A percentile compares a stretch with the other conserved stretches of the same genome.
Evolutionary conservation across 768 basidiomycete species (phyloP).

Genomic region (Lactarius vividus): DNA sequence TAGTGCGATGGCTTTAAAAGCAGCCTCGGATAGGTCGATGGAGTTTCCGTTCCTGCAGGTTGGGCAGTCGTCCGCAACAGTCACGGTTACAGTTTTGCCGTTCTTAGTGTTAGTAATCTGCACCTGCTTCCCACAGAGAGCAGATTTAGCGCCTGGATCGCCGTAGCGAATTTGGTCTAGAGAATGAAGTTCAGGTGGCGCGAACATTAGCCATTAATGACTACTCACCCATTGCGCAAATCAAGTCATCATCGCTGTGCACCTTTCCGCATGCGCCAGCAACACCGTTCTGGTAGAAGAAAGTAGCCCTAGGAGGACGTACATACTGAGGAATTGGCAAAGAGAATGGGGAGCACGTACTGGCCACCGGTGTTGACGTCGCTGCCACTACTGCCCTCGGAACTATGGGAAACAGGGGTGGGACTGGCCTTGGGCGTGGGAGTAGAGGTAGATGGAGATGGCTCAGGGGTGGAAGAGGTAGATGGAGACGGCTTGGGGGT

Average conservation of each 20-base stretch:
- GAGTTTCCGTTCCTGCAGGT: constrained; percentile 51
- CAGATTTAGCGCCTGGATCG: constrained; percentile 43
- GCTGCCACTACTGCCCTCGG: constrained; percentile 13
- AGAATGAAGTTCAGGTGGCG: neutral
- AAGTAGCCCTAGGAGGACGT: constrained; percentile 39
- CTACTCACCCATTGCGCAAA: constrained; percentile 61
- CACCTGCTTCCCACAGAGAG: constrained; percentile 65
- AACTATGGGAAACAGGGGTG: no score
- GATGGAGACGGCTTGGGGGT: constrained; percentile 5
- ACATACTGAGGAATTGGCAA: neutral
- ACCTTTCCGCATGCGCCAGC: constrained; percentile 76
- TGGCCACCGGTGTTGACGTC: constrained; percentile 9
- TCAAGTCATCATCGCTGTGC: constrained; percentile 52
- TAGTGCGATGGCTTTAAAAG: constrained; percentile 59
- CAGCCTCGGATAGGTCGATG: constrained; percentile 69
- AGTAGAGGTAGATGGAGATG: constrained; percentile 7
- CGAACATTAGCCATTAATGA: neutral
- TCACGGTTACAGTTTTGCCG: constrained; percentile 57
- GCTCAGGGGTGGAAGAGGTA: neutral
- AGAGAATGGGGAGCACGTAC: constrained; percentile 6
- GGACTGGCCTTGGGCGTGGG: constrained; percentile 12
- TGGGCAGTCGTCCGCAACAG: constrained; percentile 80
- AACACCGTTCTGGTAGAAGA: constrained; percentile 48
- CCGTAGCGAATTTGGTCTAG: constrained; percentile 55
- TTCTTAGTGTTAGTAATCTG: constrained; percentile 59